These are phyloP conservation scores for Hypomyces perniciosus DNA, from an alignment of 2,329 filamentous ascomycete genomes.

Conservation along the genomic window DNA sequence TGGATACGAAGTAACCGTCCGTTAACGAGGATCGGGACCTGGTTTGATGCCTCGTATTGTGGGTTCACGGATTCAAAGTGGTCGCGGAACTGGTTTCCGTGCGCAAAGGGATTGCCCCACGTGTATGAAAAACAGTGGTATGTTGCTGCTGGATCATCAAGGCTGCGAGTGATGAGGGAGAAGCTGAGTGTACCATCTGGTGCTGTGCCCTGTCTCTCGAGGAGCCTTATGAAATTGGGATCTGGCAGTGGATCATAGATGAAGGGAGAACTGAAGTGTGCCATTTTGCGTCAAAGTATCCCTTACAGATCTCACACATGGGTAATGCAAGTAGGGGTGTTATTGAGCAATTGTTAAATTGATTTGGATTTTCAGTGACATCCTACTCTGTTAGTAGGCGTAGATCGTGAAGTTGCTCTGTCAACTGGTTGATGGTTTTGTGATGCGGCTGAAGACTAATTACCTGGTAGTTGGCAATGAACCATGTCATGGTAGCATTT, in stretches of 20 bases:
- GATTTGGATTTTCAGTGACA: too few species aligned
- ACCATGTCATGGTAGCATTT: too few species aligned
- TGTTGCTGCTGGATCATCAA: conserved; percentile 11
- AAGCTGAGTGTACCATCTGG: conserved; percentile 15
- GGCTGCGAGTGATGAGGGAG: conserved; percentile 13
- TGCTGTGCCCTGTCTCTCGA: conserved; percentile 6
- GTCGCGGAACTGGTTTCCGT: conserved; percentile 15
- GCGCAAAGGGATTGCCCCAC: conserved; percentile 21
- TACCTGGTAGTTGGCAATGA: too few species aligned
- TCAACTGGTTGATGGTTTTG: too few species aligned
- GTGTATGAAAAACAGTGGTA: conserved; percentile 23
- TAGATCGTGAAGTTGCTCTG: too few species aligned
- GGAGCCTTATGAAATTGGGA: conserved; percentile 14
- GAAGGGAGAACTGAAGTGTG: not conserved
- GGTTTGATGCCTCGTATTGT: conserved; percentile 13
- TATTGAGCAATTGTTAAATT: too few species aligned
- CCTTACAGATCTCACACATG: too few species aligned
- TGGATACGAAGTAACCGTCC: conserved; percentile 16
- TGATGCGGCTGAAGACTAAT: too few species aligned
- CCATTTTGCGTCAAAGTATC: not conserved
- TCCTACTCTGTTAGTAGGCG: too few species aligned
- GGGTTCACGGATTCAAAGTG: conserved; percentile 13
- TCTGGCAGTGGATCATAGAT: conserved; percentile 10
- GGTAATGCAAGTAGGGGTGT: too few species aligned
- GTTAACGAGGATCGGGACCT: conserved; percentile 15